Conservation (phyloP, 2,329 filamentous ascomycete species). For the Ophiocordyceps sinensis region DNA sequence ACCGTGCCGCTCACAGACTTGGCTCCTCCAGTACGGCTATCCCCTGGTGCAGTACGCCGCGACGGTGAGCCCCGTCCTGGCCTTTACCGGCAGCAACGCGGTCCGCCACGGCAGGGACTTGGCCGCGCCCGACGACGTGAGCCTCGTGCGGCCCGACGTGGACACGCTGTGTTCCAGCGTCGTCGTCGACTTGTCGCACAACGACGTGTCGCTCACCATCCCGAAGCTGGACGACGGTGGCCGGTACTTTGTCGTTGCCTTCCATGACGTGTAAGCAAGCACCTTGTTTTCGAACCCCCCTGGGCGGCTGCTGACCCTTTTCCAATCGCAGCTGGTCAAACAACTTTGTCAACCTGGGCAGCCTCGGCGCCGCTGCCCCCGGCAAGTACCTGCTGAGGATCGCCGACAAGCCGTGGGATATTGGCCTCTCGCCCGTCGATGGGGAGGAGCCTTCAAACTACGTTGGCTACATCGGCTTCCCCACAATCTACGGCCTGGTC, state of each 20-base stretch:
- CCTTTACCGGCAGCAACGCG: not conserved
- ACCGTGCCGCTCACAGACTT: no score
- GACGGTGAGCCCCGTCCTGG: not conserved
- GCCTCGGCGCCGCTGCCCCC: slow-evolving; percentile 1
- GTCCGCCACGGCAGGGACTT: not conserved
- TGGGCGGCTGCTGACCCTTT: no score
- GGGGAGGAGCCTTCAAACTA: not conserved
- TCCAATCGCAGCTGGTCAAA: slow-evolving; percentile 13
- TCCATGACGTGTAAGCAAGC: slow-evolving; percentile 13
- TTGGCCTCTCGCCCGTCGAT: slow-evolving; percentile 1
- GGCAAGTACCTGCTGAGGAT: slow-evolving; percentile 2
- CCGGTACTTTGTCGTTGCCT: slow-evolving; percentile 10
- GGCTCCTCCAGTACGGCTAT: slow-evolving; percentile 2
- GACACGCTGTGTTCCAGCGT: slow-evolving; percentile 2
- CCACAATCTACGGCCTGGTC: slow-evolving; percentile 1
- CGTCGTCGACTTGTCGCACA: slow-evolving; percentile 10
- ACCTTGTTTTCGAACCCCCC: no score
- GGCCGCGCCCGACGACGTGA: not conserved
- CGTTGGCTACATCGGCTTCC: slow-evolving; percentile 1
- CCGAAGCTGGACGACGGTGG: slow-evolving; percentile 4
- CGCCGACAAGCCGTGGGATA: slow-evolving; percentile 2
- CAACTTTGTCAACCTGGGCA: slow-evolving; percentile 14
- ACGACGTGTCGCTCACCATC: slow-evolving; percentile 10
- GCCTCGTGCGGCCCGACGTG: slow-evolving; percentile 1
- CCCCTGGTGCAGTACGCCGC: not conserved